Conservation (phyloP, 306 rosid species). For the Lathyrus aphaca region DNA sequence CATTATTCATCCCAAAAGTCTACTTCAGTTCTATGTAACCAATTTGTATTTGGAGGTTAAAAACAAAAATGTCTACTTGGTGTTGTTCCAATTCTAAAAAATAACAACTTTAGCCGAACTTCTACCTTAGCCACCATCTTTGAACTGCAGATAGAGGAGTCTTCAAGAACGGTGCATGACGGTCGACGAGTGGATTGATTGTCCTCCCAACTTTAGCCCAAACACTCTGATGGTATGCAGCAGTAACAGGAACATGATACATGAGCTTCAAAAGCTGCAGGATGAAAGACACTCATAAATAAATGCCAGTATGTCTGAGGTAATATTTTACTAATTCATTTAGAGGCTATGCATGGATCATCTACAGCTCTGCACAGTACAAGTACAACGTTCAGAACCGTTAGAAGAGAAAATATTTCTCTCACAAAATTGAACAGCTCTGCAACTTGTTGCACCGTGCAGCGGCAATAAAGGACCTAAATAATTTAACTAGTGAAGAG, state of each 20-base stretch:
- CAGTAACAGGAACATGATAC: constrained; percentile 86
- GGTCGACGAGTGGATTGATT: constrained; percentile 62
- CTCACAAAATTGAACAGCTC: neutral
- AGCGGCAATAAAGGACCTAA: neutral
- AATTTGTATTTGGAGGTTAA: constrained; percentile 21
- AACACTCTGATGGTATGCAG: constrained; percentile 80
- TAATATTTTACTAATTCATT: neutral
- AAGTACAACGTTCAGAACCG: neutral
- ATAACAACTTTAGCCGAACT: constrained; percentile 25
- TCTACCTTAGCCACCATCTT: constrained; percentile 95
- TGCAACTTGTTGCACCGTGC: neutral
- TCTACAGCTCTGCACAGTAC: neutral
- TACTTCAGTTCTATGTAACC: constrained; percentile 34
- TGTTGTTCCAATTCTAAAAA: constrained; percentile 23
- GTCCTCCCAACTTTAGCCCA: constrained; percentile 79
- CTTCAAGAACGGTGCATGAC: constrained; percentile 67
- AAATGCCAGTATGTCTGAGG: neutral
- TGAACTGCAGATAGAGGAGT: constrained; percentile 75
- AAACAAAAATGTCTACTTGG: constrained; percentile 34
- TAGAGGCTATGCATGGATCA: neutral
- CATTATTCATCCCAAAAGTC: constrained; percentile 41
- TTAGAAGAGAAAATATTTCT: neutral
- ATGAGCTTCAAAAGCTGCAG: constrained; percentile 87
- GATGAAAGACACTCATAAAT: constrained; percentile 19
- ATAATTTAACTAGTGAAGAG: neutral